Base-by-base conservation (phyloP, 805 yeast species). In the Jamesozyma rosinii region DNA sequence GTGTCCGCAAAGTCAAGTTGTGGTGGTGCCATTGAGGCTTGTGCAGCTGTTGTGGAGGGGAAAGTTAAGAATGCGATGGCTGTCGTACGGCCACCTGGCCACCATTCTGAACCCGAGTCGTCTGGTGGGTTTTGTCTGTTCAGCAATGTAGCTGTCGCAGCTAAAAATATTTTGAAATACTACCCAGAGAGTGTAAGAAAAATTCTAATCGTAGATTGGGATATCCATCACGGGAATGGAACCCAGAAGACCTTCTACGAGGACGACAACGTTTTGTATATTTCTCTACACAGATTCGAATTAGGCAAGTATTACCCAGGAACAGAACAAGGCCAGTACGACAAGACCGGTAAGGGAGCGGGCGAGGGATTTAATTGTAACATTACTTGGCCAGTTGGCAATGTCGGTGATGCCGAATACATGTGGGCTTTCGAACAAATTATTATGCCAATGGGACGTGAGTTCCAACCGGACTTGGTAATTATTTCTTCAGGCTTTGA, bases 201-300 rank as follows among this genome's bases (percentile, higher is more conserved):
- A 52, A 85, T 92, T 33, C 77, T 87, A 44, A 80, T 92, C 46
- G 57, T 89, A 19, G 99, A 92, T 63, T 92, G 99, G 99, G 99
- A 92, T 64, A 88, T 92, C 38, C 99, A 92, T 64, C 99, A 92
- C 63, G 99, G 99, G 21, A 92, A 92, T 63, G 99, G 99, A 33
- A 92, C 99, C 1, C 98, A 92, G 63, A 82, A 83, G 59, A 87
- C 95, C 2, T 92, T 92, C 53, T 77, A 77, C 51, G 76, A 85
- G 49, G 96, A 92, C 58, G 95, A 95, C 22, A 70, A 95, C 43
- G 97, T 92, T 8, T 70, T 92, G 30, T 92, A 92, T 63, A 78
- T 92, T 37, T 89, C 97, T 0, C 65, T 90, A 26, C 99, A 92
- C 64, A 76, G 98, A 49, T 90, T 84, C 59, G 97, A 92, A 56